phyloP scores from a whole-genome alignment of 441 rosid genomes.

The Arabidopsis hybrid region DNA sequence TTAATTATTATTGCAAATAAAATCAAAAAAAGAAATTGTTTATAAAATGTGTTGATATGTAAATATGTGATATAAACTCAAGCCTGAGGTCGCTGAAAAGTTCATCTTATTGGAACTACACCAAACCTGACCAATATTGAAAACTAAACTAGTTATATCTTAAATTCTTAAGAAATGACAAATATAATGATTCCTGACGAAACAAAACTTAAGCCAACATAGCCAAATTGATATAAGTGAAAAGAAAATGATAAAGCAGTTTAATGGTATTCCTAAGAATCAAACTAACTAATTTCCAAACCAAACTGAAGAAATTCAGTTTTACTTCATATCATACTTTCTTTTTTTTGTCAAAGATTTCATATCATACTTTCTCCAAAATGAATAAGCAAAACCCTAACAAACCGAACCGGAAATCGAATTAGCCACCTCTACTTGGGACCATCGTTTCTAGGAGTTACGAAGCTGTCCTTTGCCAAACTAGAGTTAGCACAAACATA shows the following conservation, averaged over 20 bases:
- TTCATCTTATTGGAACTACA: neutral
- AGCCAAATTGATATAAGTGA: neutral
- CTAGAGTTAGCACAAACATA: constrained; percentile 24
- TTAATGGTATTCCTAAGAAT: neutral
- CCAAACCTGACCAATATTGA: neutral
- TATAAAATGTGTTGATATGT: neutral
- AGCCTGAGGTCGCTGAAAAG: neutral
- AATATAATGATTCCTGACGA: neutral
- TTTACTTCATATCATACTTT: neutral
- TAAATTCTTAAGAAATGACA: neutral
- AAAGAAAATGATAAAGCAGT: constrained; percentile 1
- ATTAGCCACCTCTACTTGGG: neutral
- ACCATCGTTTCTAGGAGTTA: constrained; percentile 9
- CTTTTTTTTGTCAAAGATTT: neutral
- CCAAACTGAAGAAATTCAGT: neutral
- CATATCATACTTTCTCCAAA: neutral
- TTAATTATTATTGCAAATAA: neutral
- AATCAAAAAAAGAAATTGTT: neutral
- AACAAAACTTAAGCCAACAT: neutral
- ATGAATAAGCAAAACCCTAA: neutral
- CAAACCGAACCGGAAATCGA: neutral
- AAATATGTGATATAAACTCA: neutral
- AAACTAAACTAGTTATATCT: neutral
- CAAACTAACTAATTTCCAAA: neutral
- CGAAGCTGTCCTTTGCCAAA: constrained; percentile 8